Evolutionary conservation across 306 rosid genomes (phyloP), one percentile per base, ranked within the genome.

Genomic region (Astragalus membranaceus): DNA sequence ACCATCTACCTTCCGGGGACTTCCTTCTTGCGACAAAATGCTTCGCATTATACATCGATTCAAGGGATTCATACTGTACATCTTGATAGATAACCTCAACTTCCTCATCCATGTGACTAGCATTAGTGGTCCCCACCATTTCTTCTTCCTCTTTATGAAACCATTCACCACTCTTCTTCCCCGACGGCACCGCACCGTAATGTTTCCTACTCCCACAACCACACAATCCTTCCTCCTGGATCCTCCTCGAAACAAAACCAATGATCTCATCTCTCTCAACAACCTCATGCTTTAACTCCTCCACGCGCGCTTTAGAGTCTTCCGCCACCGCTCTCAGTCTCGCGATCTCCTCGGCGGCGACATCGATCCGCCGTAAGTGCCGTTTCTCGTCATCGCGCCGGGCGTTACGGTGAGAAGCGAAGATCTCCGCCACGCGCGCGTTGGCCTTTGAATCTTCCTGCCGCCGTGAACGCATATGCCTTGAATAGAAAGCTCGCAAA

Each of bases 1-100:
- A 66, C 96, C 93, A 68, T 88, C 93, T 23, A 85, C 87, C 87
- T 88, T 91, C 97, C 97, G 97, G 97, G 46, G 88, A 89, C 75
- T 91, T 96, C 81, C 93, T 83, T 79, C 96, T 91, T 64, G 91
- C 87, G 15, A 87, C 93, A 77, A 88, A 88, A 59, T 83, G 93
- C 80, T 91, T 91, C 60, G 66, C 71, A 35, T 79, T 82, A 75
- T 84, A 84, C 64, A 72, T 5, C 8, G 96, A 86, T 69, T 88
- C 96, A 41, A 82, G 77, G 61, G 96, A 82, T 69, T 91, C 97
- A 56, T 79, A 82, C 72, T 87, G 91, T 61, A 89, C 89, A 84
- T 88, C 66, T 23, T 69, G 79, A 76, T 53, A 88, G 8, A 69
- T 33, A 63, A 73, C 75, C 8, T 75, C 80, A 6, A 66, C 43